These are phyloP conservation scores for Ceratocystis colombiana DNA, from an alignment of 2,329 filamentous ascomycete genomes.

Conservation along the genomic window DNA sequence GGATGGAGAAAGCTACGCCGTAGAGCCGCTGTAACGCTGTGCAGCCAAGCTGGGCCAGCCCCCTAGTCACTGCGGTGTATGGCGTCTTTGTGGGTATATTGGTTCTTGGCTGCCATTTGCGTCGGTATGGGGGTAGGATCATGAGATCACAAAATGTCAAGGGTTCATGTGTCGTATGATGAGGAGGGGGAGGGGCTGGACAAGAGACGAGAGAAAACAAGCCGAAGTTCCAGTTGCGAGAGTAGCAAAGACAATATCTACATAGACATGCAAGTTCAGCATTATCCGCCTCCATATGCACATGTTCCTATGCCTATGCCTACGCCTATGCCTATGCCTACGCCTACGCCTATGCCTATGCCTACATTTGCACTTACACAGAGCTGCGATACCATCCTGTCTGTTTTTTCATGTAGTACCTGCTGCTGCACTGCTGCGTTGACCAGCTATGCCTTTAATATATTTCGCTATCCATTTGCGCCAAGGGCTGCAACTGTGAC, in stretches of 20 bases:
- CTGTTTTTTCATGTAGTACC: too few relatives aligned
- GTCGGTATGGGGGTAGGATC: background rate
- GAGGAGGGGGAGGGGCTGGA: background rate
- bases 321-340: background rate
- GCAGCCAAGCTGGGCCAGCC: background rate
- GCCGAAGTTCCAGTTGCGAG: background rate
- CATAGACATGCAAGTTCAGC: too few relatives aligned
- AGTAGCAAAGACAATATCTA: too few relatives aligned
- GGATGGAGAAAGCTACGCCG: background rate
- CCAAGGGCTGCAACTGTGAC: too few relatives aligned
- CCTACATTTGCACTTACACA: background rate
- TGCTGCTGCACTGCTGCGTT: too few relatives aligned
- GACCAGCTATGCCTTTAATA: too few relatives aligned
- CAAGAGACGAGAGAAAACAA: background rate
- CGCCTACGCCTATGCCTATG: background rate
- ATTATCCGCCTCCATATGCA: too few relatives aligned
- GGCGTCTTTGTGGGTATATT: background rate
- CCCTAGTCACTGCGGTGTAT: background rate
- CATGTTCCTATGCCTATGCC: background rate
- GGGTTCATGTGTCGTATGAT: background rate
- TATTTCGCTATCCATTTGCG: too few relatives aligned
- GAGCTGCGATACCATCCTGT: too few relatives aligned
- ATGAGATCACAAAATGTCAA: slow-evolving; percentile 10
- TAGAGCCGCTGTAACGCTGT: background rate
- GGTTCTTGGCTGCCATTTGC: background rate